phyloP scores from a whole-genome alignment of 257 asterid genomes.

The Capsicum pubescens region DNA sequence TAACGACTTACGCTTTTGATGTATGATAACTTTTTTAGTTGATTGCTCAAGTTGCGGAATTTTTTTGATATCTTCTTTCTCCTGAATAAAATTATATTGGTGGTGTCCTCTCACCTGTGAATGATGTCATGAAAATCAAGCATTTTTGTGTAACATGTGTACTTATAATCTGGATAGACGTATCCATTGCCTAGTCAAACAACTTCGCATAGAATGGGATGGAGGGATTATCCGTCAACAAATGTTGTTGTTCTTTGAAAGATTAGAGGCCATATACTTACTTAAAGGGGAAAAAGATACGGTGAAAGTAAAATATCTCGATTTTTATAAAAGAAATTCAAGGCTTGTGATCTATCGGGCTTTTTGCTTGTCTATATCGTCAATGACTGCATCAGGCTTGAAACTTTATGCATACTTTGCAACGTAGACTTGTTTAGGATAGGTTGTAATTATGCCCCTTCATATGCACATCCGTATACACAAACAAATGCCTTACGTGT shows the following conservation, averaged over 20 bases:
- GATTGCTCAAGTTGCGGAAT: background rate
- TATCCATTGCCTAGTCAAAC: background rate
- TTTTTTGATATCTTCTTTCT: background rate
- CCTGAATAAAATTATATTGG: background rate
- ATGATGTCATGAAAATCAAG: background rate
- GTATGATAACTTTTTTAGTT: background rate
- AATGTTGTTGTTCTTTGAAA: background rate
- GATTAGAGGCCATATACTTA: background rate
- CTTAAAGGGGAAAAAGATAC: background rate
- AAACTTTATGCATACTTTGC: background rate
- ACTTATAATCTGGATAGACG: background rate
- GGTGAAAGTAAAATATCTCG: background rate
- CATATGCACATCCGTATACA: background rate
- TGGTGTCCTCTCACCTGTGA: background rate
- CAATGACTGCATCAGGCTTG: background rate
- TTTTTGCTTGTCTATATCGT: background rate
- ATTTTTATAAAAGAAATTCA: background rate
- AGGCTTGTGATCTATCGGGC: background rate
- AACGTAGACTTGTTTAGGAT: background rate
- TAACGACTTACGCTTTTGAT: slow-evolving; percentile 2
- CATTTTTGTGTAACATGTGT: background rate
- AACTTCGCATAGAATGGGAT: background rate
- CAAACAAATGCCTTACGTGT: background rate
- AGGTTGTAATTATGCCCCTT: background rate
- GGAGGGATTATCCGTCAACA: background rate